phyloP scores from a whole-genome alignment of 352 stramenopile genomes.

The Pythium brachiatum region DNA sequence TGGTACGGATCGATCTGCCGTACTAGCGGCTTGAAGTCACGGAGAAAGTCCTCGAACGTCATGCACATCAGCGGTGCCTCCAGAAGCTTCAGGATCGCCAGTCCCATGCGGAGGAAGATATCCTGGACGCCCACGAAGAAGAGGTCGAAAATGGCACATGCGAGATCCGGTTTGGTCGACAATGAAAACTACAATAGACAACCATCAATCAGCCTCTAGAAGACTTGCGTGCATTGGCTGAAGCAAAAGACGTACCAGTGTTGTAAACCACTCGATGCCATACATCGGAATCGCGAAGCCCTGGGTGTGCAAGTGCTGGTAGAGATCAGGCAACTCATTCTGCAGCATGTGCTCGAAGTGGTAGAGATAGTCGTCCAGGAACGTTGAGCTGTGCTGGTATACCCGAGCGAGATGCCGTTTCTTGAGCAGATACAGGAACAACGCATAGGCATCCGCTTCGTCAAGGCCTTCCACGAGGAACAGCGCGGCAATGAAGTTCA shows the following conservation, averaged over 20 bases:
- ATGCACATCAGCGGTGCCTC: constrained; percentile 84
- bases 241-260: constrained; percentile 37
- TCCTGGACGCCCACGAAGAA: constrained; percentile 80
- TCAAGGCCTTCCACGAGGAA: constrained; percentile 81
- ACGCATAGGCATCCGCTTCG: constrained; percentile 75
- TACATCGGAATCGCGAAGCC: constrained; percentile 83
- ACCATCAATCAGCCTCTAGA: not conserved
- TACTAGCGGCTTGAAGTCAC: constrained; percentile 78
- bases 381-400: constrained; percentile 80
- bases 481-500: constrained; percentile 88
- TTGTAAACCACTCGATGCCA: constrained; percentile 88
- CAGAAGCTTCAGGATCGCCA: constrained; percentile 77
- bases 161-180: constrained; percentile 78
- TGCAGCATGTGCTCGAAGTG: constrained; percentile 83
- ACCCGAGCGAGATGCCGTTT: constrained; percentile 78
- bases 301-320: constrained; percentile 54
- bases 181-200: constrained; percentile 55
- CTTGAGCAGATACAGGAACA: constrained; percentile 82
- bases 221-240: not conserved
- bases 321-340: constrained; percentile 59
- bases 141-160: constrained; percentile 81
- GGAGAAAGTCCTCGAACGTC: constrained; percentile 79
- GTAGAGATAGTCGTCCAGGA: constrained; percentile 79
- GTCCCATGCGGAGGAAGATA: constrained; percentile 75
- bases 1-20: constrained; percentile 78